A percentile compares a stretch with the other conserved stretches of the same genome.
Evolutionary conservation across 106 monocot species (phyloP).

Genomic region (Dendrobium huoshanense): DNA sequence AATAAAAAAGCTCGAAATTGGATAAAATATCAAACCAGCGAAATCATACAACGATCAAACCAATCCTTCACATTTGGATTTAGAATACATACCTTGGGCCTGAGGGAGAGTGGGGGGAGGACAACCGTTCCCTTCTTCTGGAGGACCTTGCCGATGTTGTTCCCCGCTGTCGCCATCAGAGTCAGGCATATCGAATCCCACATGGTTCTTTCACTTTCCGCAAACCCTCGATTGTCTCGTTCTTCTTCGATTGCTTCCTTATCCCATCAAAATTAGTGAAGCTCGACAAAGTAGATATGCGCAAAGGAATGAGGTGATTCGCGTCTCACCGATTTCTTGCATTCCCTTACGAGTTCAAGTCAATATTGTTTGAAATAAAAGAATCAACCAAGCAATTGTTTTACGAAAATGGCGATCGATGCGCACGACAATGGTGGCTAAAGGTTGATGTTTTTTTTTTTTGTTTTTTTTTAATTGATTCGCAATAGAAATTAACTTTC

Average conservation of each 20-base stretch:
- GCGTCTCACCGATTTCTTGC: neutral
- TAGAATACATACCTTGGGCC: conserved; percentile 61
- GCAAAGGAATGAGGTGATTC: neutral
- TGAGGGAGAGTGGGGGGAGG: conserved; percentile 94
- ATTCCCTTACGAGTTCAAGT: neutral
- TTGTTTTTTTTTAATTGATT: no score
- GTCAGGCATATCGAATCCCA: conserved; percentile 81
- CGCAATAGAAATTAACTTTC: no score
- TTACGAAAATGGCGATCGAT: no score
- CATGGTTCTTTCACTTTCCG: conserved; percentile 19
- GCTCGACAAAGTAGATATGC: neutral
- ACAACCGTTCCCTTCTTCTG: conserved; percentile 97
- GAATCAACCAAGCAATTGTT: no score
- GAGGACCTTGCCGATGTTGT: conserved; percentile 95
- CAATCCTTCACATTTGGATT: no score
- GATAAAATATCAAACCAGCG: neutral
- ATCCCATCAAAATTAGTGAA: neutral
- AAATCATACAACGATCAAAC: neutral
- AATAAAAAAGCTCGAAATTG: neutral
- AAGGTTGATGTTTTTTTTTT: no score
- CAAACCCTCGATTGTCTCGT: neutral
- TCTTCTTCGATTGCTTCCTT: neutral
- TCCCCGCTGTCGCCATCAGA: conserved; percentile 76
- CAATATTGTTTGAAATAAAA: no score
- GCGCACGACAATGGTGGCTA: no score